Conservation (phyloP, 352 stramenopile genomes). For the Phytopythium helicoides region DNA sequence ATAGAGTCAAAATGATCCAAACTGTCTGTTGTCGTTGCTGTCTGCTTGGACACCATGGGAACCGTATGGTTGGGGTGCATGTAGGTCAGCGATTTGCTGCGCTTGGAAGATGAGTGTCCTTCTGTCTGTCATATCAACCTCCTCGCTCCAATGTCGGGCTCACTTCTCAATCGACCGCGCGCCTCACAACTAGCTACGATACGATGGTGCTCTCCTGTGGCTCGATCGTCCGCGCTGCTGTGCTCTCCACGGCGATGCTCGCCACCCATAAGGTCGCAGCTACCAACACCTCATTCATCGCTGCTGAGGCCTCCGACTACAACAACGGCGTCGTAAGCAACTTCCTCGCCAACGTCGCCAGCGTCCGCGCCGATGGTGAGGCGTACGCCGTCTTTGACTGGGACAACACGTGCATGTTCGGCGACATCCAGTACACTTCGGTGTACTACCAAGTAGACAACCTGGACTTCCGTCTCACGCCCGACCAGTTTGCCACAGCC, state of each 20-base stretch:
- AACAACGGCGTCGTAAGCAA: conserved; percentile 50
- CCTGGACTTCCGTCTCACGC: conserved; percentile 46
- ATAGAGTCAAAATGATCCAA: too few species aligned
- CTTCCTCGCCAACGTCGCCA: conserved; percentile 32
- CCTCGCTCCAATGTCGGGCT: background rate
- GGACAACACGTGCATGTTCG: conserved; percentile 71
- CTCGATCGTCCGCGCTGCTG: conserved; percentile 12
- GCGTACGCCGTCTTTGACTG: conserved; percentile 58
- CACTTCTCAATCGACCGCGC: background rate
- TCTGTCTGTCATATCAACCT: too few species aligned
- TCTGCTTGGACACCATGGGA: too few species aligned
- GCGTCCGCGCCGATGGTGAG: conserved; percentile 31
- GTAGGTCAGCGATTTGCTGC: too few species aligned
- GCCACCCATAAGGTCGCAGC: conserved; percentile 5
- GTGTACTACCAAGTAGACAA: conserved; percentile 58
- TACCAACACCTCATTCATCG: conserved; percentile 28
- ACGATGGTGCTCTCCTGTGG: conserved; percentile 3
- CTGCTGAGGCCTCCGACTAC: conserved; percentile 49
- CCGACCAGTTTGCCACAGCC: conserved; percentile 33
- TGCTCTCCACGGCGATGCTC: conserved; percentile 19
- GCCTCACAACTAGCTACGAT: too few species aligned
- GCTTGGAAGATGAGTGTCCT: too few species aligned
- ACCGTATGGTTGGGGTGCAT: too few species aligned
- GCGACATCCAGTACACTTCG: conserved; percentile 66
- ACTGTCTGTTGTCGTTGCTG: too few species aligned